Conservation (phyloP, 2,329 filamentous ascomycete species). For the Neopestalotiopsis clavispora region DNA sequence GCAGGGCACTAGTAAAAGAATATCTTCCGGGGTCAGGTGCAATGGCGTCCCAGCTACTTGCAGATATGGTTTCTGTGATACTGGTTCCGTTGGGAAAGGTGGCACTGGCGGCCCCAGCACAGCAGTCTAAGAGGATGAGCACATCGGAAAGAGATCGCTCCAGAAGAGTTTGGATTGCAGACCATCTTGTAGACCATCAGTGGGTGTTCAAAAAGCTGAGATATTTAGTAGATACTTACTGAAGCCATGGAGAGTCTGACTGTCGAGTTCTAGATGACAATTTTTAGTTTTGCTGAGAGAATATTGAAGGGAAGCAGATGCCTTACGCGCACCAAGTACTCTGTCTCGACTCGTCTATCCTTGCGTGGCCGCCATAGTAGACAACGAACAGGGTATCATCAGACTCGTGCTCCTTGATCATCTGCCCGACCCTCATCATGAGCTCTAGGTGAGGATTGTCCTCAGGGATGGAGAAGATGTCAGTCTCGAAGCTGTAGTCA, state of each 20-base stretch:
- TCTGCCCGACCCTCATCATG: conserved; percentile 59
- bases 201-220: conserved; percentile 16
- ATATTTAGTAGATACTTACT: conserved; percentile 42
- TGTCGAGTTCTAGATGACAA: conserved; percentile 48
- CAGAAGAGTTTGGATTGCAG: conserved; percentile 63
- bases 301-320: conserved; percentile 23
- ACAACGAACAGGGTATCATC: conserved; percentile 61
- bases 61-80: conserved; percentile 66
- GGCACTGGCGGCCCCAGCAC: conserved; percentile 63
- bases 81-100: conserved; percentile 63
- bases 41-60: conserved; percentile 66
- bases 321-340: conserved; percentile 65
- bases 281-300: conserved; percentile 1
- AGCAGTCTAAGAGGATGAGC: conserved; percentile 63
- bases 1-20: conserved; percentile 63
- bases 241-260: conserved; percentile 58
- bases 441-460: conserved; percentile 63
- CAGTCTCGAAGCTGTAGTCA: conserved; percentile 61
- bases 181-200: conserved; percentile 49
- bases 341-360: conserved; percentile 63
- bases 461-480: conserved; percentile 62
- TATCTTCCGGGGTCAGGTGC: conserved; percentile 64
- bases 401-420: conserved; percentile 62
- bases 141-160: conserved; percentile 63
- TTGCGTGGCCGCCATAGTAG: conserved; percentile 65